Percentiles rank a stretch among this genome's conserved stretches.
These are phyloP conservation scores for Bolboschoenoplectus hybrid DNA, from an alignment of 202 grass and related monocot genomes.

Conservation along the genomic window DNA sequence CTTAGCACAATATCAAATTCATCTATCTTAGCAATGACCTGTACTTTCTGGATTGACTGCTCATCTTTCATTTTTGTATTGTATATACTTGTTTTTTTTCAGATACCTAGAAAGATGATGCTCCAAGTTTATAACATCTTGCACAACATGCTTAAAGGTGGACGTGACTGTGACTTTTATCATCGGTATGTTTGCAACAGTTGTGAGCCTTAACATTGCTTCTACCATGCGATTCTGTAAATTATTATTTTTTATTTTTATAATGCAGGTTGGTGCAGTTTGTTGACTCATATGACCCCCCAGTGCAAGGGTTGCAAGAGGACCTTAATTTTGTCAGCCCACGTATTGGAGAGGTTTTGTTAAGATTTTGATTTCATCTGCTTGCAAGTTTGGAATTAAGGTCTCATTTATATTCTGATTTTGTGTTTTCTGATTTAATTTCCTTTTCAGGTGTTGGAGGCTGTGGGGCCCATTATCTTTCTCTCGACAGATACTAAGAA, in stretches of 20 bases:
- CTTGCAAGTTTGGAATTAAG: constrained; percentile 12
- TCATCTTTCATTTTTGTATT: constrained; percentile 15
- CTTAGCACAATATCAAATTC: constrained; percentile 20
- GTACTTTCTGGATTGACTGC: not conserved
- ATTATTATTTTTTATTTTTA: constrained; percentile 41
- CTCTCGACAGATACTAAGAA: constrained; percentile 99
- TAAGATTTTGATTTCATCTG: constrained; percentile 34
- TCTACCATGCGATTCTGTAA: constrained; percentile 20
- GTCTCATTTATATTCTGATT: constrained; percentile 30
- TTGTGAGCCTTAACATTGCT: constrained; percentile 39
- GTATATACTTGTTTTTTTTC: constrained; percentile 38
- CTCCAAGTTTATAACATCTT: constrained; percentile 96
- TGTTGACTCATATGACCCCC: constrained; percentile 95
- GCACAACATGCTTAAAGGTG: constrained; percentile 83
- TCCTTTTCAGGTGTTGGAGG: constrained; percentile 77
- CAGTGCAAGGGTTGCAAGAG: constrained; percentile 92
- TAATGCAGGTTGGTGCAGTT: constrained; percentile 84
- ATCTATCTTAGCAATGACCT: constrained; percentile 1
- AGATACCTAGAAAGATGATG: constrained; percentile 99
- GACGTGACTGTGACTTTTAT: constrained; percentile 97
- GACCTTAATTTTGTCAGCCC: constrained; percentile 99
- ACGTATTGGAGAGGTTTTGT: constrained; percentile 92
- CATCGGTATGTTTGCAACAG: constrained; percentile 62
- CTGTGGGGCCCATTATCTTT: constrained; percentile 95
- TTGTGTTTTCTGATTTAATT: constrained; percentile 44